Evolutionary conservation across 2,329 filamentous ascomycete genomes (phyloP).

Genomic region (Aspergillus tamarii): DNA sequence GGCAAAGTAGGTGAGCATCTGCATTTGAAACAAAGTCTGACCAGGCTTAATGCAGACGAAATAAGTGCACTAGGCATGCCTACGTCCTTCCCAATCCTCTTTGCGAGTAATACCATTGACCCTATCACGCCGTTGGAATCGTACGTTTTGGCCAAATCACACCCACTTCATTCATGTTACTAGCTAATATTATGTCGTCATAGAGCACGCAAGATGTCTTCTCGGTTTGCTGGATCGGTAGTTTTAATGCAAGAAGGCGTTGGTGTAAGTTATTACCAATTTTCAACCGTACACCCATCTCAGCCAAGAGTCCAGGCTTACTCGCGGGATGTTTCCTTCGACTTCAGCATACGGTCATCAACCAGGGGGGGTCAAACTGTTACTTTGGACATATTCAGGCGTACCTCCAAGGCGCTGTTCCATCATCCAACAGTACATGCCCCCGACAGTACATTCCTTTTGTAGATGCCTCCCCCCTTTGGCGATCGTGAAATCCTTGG

Average conservation of each 20-base stretch:
- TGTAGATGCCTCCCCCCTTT: conserved; percentile 4
- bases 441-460: conserved; percentile 22
- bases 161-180: not conserved
- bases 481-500: not conserved
- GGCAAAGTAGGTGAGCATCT: not conserved
- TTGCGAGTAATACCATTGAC: conserved; percentile 58
- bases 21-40: conserved; percentile 6
- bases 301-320: conserved; percentile 12
- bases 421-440: conserved; percentile 37
- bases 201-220: conserved; percentile 19
- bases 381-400: conserved; percentile 43
- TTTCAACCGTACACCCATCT: conserved; percentile 5
- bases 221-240: conserved; percentile 18
- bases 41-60: conserved; percentile 6
- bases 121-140: conserved; percentile 57
- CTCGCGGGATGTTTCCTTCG: conserved; percentile 6
- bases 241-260: conserved; percentile 21
- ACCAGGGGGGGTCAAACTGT: conserved; percentile 38
- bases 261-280: conserved; percentile 20
- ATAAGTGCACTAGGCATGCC: conserved; percentile 7
- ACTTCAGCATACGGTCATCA: conserved; percentile 43
- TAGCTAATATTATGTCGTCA: conserved; percentile 8
- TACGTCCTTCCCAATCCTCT: conserved; percentile 55
- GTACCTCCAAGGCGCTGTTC: conserved; percentile 40
- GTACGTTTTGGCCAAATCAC: conserved; percentile 10